Conservation (phyloP, 1,284 basidiomycete genomes). For the Cryptococcus sp. region DNA sequence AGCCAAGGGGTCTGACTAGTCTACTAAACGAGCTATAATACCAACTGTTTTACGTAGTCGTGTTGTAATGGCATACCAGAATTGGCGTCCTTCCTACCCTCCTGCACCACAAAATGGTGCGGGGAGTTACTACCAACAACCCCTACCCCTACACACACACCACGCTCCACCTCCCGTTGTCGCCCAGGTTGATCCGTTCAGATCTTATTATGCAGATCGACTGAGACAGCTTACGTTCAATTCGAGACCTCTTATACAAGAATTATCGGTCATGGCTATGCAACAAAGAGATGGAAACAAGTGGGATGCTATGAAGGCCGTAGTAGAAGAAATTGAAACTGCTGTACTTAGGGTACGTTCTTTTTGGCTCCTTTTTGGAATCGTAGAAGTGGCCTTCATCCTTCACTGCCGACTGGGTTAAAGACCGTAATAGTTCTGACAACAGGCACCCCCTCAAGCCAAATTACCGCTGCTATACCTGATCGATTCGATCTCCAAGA, state of each 20-base stretch:
- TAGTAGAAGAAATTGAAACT: constrained; percentile 79
- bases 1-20: background rate
- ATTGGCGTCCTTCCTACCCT: background rate
- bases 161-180: background rate
- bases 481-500: constrained; percentile 94
- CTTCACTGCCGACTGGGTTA: background rate
- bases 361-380: constrained; percentile 27
- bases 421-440: too few relatives aligned
- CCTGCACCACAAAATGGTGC: background rate
- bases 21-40: background rate
- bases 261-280: constrained; percentile 89
- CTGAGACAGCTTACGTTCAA: constrained; percentile 87
- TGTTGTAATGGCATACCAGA: background rate
- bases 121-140: background rate
- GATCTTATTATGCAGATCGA: constrained; percentile 63
- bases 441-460: constrained; percentile 80
- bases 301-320: constrained; percentile 67
- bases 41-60: background rate
- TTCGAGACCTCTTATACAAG: constrained; percentile 92
- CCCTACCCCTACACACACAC: background rate
- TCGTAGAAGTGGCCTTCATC: background rate
- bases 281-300: constrained; percentile 58
- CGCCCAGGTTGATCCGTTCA: constrained; percentile 36
- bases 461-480: constrained; percentile 93
- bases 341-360: constrained; percentile 65